Evolutionary conservation across 257 asterid genomes (phyloP).

Genomic region (Fraxinus anomala): DNA sequence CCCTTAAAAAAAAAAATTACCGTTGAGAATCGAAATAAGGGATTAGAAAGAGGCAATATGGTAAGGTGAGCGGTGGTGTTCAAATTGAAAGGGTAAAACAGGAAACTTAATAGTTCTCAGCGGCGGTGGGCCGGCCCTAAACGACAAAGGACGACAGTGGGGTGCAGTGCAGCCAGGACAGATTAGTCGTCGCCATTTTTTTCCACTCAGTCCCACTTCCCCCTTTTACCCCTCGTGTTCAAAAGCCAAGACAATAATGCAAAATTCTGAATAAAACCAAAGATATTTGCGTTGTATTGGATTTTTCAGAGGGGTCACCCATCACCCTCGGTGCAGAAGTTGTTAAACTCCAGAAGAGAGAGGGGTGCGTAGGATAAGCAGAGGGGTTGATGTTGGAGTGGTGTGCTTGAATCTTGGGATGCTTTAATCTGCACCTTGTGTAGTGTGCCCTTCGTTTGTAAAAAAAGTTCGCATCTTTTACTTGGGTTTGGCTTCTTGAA

Average conservation of each 20-base stretch:
- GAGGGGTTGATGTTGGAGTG: slow-evolving; percentile 22
- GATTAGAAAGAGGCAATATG: slow-evolving; percentile 21
- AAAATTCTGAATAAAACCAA: slow-evolving; percentile 30
- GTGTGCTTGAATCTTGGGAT: slow-evolving; percentile 25
- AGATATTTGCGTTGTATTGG: slow-evolving; percentile 38
- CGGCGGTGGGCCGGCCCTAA: neutral
- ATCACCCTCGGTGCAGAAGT: slow-evolving; percentile 30
- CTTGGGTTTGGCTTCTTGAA: slow-evolving; percentile 26
- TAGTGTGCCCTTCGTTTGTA: neutral
- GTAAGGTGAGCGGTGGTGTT: slow-evolving; percentile 10
- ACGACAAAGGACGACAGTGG: slow-evolving; percentile 20
- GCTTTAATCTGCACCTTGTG: slow-evolving; percentile 14
- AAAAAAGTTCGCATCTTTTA: slow-evolving; percentile 28
- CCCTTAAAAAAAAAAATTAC: neutral
- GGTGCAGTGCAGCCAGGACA: neutral
- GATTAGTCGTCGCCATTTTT: slow-evolving; percentile 25
- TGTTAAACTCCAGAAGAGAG: slow-evolving; percentile 19
- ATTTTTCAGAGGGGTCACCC: slow-evolving; percentile 30
- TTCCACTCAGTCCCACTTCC: slow-evolving; percentile 25
- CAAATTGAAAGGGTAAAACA: slow-evolving; percentile 34
- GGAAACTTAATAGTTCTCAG: slow-evolving; percentile 3
- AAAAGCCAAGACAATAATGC: slow-evolving; percentile 14
- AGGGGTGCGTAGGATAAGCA: slow-evolving; percentile 43
- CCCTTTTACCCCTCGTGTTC: slow-evolving; percentile 42
- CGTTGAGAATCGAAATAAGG: slow-evolving; percentile 27